Percentiles rank a stretch among this genome's conserved stretches.
These are phyloP conservation scores for Catunica adiposa DNA, from an alignment of 2,329 filamentous ascomycete genomes.

Conservation along the genomic window DNA sequence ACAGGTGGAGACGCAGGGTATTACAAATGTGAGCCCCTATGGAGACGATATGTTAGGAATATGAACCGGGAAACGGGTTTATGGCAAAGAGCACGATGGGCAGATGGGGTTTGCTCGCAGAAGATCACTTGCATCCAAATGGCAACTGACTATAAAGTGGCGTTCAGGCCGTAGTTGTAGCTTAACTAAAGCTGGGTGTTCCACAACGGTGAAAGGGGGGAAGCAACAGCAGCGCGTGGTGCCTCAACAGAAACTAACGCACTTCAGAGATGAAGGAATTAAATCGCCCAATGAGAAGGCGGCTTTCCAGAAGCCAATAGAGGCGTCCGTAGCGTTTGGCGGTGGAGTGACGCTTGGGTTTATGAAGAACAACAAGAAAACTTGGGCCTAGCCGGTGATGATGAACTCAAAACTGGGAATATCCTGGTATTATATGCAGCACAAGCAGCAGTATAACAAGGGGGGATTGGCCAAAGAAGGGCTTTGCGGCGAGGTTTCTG, in stretches of 20 bases:
- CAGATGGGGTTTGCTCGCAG: no score
- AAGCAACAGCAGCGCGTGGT: neutral
- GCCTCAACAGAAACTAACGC: neutral
- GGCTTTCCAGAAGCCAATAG: no score
- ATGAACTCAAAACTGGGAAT: constrained; percentile 11
- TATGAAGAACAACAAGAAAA: constrained; percentile 7
- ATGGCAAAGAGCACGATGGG: no score
- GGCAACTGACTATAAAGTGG: no score
- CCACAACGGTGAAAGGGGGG: neutral
- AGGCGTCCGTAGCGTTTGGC: no score
- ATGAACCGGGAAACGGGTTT: no score
- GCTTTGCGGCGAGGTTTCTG: constrained; percentile 10
- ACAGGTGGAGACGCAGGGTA: no score
- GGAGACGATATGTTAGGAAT: no score
- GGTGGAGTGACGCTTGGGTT: constrained; percentile 2
- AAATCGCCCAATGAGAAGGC: neutral
- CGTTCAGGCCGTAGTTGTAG: neutral
- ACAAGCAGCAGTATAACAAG: constrained; percentile 11
- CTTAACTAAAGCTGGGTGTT: neutral
- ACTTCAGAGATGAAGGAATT: neutral
- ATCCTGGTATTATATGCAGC: constrained; percentile 11
- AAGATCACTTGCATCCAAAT: no score
- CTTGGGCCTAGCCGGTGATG: constrained; percentile 6
- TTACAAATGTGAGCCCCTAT: no score
- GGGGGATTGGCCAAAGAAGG: constrained; percentile 13